phyloP scores from a whole-genome alignment of 2,329 filamentous ascomycete genomes.

The Hypoxylon sp. region DNA sequence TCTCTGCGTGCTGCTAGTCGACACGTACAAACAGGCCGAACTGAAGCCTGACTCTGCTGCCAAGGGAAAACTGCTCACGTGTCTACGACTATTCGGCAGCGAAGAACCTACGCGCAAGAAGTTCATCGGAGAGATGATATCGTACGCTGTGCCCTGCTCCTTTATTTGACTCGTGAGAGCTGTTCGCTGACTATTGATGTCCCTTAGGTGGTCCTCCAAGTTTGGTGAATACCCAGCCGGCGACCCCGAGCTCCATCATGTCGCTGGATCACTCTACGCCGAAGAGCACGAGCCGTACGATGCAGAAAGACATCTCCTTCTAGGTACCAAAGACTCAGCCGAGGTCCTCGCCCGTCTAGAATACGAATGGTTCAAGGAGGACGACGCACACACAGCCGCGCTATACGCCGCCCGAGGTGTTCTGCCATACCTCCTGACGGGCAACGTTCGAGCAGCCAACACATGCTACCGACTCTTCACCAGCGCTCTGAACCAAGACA shows the following conservation, averaged over 20 bases:
- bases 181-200: conserved; percentile 20
- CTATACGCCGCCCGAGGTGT: conserved; percentile 86
- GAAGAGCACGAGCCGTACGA: conserved; percentile 93
- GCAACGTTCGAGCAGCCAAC: conserved; percentile 89
- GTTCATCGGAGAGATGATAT: conserved; percentile 85
- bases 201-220: conserved; percentile 78
- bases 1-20: conserved; percentile 83
- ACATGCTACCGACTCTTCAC: conserved; percentile 81
- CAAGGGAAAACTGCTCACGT: conserved; percentile 78
- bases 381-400: conserved; percentile 86
- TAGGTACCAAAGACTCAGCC: conserved; percentile 89
- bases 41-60: conserved; percentile 76
- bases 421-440: conserved; percentile 88
- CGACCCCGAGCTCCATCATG: conserved; percentile 94
- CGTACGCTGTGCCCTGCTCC: conserved; percentile 55
- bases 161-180: neutral
- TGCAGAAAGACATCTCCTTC: conserved; percentile 85
- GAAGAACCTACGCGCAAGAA: conserved; percentile 93
- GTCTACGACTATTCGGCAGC: conserved; percentile 80
- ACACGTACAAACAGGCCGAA: conserved; percentile 89
- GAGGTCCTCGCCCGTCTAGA: conserved; percentile 82
- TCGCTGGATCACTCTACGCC: conserved; percentile 86
- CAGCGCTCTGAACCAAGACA: conserved; percentile 65
- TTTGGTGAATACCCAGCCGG: conserved; percentile 88
- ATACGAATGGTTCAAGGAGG: conserved; percentile 91